Percentiles rank a stretch among this genome's conserved stretches.
These are phyloP conservation scores for Fusarium tuaranense DNA, from an alignment of 2,329 filamentous ascomycete species.

Conservation along the genomic window DNA sequence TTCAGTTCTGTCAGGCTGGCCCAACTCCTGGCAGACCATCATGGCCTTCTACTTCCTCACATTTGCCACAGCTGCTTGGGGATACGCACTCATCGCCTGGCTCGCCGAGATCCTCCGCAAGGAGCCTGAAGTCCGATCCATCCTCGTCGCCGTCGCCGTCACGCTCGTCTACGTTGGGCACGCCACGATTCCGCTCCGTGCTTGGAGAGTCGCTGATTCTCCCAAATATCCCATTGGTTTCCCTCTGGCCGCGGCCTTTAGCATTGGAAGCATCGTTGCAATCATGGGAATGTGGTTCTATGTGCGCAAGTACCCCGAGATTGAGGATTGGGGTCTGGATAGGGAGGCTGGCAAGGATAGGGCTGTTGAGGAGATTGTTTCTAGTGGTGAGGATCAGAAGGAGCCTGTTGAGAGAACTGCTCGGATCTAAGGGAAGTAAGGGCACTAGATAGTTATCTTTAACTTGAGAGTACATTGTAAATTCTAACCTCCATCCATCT, in stretches of 20 bases:
- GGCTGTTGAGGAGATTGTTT: neutral
- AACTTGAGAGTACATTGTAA: neutral
- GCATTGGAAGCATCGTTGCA: slow-evolving; percentile 32
- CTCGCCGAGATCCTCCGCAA: slow-evolving; percentile 45
- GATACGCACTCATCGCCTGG: slow-evolving; percentile 46
- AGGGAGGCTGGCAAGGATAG: neutral
- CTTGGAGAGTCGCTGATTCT: slow-evolving; percentile 38
- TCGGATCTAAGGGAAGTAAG: neutral
- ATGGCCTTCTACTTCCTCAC: slow-evolving; percentile 53
- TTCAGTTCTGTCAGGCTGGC: slow-evolving; percentile 42
- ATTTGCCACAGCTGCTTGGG: slow-evolving; percentile 50
- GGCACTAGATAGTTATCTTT: neutral
- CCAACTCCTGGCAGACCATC: slow-evolving; percentile 36
- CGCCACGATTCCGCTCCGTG: slow-evolving; percentile 36
- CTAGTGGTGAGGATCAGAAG: slow-evolving; percentile 5
- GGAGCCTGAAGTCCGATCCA: slow-evolving; percentile 45
- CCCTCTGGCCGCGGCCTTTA: slow-evolving; percentile 32
- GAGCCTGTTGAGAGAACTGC: neutral
- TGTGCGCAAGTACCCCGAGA: slow-evolving; percentile 24
- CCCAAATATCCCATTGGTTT: slow-evolving; percentile 37
- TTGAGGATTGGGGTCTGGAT: slow-evolving; percentile 30
- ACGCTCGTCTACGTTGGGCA: slow-evolving; percentile 39
- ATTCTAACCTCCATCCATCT: too few relatives aligned
- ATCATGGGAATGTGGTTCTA: slow-evolving; percentile 38
- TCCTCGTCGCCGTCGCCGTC: slow-evolving; percentile 32